phyloP scores from a whole-genome alignment of 1,139 yeast species.

The Taiozyma onychis region DNA sequence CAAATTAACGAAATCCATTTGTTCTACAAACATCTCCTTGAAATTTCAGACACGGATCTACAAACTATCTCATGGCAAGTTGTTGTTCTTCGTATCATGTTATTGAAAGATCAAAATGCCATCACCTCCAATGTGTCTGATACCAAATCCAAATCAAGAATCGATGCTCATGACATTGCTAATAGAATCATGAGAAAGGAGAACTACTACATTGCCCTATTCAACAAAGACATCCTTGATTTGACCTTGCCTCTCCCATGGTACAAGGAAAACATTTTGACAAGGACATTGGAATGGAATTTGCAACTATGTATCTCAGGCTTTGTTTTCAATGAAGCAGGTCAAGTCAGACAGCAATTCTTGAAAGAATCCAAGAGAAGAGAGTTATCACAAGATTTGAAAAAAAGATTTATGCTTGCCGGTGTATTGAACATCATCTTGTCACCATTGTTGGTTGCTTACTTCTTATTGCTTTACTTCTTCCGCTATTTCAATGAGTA shows the following conservation, averaged over 20 bases:
- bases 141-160: slow-evolving; percentile 61
- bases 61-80: slow-evolving; percentile 93
- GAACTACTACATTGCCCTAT: slow-evolving; percentile 84
- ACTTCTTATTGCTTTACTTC: slow-evolving; percentile 77
- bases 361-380: slow-evolving; percentile 69
- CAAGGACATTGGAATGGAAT: slow-evolving; percentile 93
- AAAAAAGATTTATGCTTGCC: slow-evolving; percentile 77
- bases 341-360: slow-evolving; percentile 73
- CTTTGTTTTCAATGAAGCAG: slow-evolving; percentile 75
- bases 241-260: slow-evolving; percentile 49
- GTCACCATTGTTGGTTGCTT: slow-evolving; percentile 81
- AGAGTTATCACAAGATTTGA: slow-evolving; percentile 61
- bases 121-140: slow-evolving; percentile 43
- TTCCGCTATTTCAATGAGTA: slow-evolving; percentile 91
- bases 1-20: slow-evolving; percentile 30
- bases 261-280: slow-evolving; percentile 42
- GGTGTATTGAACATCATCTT: slow-evolving; percentile 77
- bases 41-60: slow-evolving; percentile 71
- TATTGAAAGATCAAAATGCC: slow-evolving; percentile 76
- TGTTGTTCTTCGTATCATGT: slow-evolving; percentile 73
- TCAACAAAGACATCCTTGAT: slow-evolving; percentile 72
- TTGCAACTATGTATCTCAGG: slow-evolving; percentile 83
- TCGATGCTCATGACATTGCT: slow-evolving; percentile 92
- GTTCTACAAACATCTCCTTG: slow-evolving; percentile 48
- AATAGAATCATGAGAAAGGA: slow-evolving; percentile 94